Conservation (phyloP, 129 eudicot genomes). For the Pittosporum tobira region DNA sequence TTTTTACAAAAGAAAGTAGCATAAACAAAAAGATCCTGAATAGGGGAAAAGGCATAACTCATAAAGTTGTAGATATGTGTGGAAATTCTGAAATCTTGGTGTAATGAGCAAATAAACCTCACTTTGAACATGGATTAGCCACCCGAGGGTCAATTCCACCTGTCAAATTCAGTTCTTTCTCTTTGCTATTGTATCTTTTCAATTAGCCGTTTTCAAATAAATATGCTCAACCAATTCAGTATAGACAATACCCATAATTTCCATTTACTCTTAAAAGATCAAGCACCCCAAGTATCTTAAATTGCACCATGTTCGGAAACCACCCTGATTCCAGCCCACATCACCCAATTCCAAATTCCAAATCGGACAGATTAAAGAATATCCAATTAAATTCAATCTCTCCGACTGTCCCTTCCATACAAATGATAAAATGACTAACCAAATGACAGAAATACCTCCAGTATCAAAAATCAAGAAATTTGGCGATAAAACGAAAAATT, state of each 20-base stretch:
- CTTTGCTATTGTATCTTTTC: no score
- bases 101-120: not conserved
- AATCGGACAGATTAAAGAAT: no score
- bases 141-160: not conserved
- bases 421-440: not conserved
- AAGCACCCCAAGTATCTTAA: not conserved
- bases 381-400: no score
- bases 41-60: not conserved
- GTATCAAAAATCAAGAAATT: not conserved
- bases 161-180: not conserved
- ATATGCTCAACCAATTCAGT: no score
- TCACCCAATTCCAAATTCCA: no score
- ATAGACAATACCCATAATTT: no score
- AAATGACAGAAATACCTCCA: not conserved
- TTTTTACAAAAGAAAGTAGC: not conserved
- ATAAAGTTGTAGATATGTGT: not conserved
- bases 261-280: not conserved
- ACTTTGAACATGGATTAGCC: not conserved
- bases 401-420: no score
- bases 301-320: no score
- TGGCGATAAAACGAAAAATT: not conserved
- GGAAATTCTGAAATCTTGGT: not conserved
- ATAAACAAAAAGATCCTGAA: not conserved
- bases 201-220: no score
- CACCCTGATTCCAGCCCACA: not conserved